Conservation (phyloP, 2,329 filamentous ascomycete species). For the Aspergillus tubingensis region DNA sequence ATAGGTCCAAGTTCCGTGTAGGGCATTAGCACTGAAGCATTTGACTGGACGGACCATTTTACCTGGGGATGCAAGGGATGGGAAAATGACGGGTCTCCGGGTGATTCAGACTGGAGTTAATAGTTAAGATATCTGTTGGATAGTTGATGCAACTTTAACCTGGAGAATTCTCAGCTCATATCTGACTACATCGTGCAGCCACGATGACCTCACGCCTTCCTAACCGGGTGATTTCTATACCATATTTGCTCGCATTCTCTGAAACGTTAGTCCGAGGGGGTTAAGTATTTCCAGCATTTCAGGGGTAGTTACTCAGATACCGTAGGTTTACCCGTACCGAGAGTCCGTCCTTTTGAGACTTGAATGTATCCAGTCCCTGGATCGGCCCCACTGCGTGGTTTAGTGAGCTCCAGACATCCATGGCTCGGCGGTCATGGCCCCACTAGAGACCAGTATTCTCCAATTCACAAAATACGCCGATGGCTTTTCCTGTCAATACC, state of each 20-base stretch:
- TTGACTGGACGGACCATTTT: slow-evolving; percentile 4
- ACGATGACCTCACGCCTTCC: background rate
- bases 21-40: background rate
- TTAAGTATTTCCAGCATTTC: background rate
- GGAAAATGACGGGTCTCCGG: background rate
- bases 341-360: background rate
- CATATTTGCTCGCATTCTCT: background rate
- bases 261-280: background rate
- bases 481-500: background rate
- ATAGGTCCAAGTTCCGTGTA: background rate
- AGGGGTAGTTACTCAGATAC: background rate
- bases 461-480: background rate
- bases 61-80: background rate
- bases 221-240: background rate
- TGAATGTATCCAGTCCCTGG: slow-evolving; percentile 12
- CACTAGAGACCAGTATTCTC: background rate
- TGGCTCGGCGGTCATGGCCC: slow-evolving; percentile 3
- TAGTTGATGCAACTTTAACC: background rate
- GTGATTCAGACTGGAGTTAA: background rate
- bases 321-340: background rate
- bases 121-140: no score
- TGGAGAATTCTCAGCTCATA: background rate
- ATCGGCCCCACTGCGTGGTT: slow-evolving; percentile 11
- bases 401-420: slow-evolving; percentile 1
- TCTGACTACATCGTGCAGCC: background rate